phyloP scores from a whole-genome alignment of 2,329 filamentous ascomycete species.

The Periconia sp. region DNA sequence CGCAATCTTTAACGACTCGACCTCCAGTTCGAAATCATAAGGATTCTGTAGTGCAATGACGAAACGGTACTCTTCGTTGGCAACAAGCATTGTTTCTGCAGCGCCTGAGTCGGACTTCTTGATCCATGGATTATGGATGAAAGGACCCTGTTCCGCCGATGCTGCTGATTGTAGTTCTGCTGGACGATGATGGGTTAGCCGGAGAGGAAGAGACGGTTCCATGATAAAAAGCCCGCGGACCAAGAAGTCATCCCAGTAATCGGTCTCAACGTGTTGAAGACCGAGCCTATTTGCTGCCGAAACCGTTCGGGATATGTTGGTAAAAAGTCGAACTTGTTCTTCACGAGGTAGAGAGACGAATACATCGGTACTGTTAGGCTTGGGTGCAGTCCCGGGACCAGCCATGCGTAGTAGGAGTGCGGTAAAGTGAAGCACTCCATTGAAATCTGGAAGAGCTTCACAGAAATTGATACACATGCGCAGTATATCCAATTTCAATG shows the following conservation, averaged over 20 bases:
- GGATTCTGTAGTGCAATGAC: conserved; percentile 89
- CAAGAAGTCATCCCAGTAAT: conserved; percentile 98
- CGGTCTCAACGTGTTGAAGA: conserved; percentile 71
- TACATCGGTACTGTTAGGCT: conserved; percentile 68
- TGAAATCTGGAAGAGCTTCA: conserved; percentile 90
- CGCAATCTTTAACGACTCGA: conserved; percentile 80
- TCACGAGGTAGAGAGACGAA: conserved; percentile 76
- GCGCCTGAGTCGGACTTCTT: conserved; percentile 65
- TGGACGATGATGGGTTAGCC: conserved; percentile 41
- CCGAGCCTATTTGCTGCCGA: conserved; percentile 78
- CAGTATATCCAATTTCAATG: conserved; percentile 84
- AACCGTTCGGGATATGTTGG: conserved; percentile 85
- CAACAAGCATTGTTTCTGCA: conserved; percentile 74
- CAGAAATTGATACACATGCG: conserved; percentile 91
- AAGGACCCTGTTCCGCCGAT: conserved; percentile 68
- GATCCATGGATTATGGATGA: conserved; percentile 93
- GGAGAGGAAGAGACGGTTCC: conserved; percentile 34
- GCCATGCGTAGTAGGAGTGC: conserved; percentile 82
- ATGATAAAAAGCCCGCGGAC: conserved; percentile 78
- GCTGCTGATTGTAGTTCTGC: conserved; percentile 35
- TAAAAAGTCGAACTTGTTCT: conserved; percentile 83
- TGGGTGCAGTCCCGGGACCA: conserved; percentile 79
- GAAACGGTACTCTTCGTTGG: conserved; percentile 79
- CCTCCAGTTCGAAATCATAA: conserved; percentile 89
- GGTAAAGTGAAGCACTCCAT: conserved; percentile 86